Base-by-base conservation (phyloP, 1,139 yeast genomes). In the Kodamaea anthophila region DNA sequence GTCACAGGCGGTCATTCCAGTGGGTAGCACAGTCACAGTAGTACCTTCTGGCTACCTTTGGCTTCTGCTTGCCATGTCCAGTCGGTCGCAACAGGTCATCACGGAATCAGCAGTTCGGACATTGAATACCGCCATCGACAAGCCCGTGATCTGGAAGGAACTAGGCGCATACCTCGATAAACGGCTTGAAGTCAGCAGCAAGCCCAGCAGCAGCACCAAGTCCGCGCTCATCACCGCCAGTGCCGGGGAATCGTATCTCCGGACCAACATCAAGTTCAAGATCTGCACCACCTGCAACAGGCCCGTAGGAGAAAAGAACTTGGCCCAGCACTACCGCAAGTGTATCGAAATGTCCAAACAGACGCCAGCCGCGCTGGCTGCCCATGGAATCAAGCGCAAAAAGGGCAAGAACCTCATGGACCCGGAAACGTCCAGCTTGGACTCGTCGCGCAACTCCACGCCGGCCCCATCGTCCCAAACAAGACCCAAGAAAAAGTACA, bases 281-380 rank as follows among this genome's bases (percentile, higher is more conserved):
- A 67, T 79, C 44, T 82, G 93, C 51, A 76, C 74, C 35, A 58
- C 63, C 35, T 82, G 93, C 49, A 65, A 70, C 28, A 64, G 80
- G 35, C 91, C 91, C 2, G 64, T 82, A 9, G 68, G 80, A 10
- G 65, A 63, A 26, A 53, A 60, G 16, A 59, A 66, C 39, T 49
- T 77, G 28, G 43, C 49, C 0, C 49, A 54, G 10, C 85, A 77
- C 53, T 62, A 71, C 35, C 41, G 43, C 20, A 48, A 47, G 53
- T 77, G 85, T 49, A 41, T 60, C 4, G 72, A 64, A 34, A 60
- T 63, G 67, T 24, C 25, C 24, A 74, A 70, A 44, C 64, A 58
- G 21, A 61, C 59, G 34, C 49, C 49, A 13, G 47, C 53, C 18
- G 48, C 47, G 18, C 44, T 49, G 3, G 45, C 40, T 5, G 25